Conservation (phyloP, 768 basidiomycete species). For the Rhodocollybia butyracea region DNA sequence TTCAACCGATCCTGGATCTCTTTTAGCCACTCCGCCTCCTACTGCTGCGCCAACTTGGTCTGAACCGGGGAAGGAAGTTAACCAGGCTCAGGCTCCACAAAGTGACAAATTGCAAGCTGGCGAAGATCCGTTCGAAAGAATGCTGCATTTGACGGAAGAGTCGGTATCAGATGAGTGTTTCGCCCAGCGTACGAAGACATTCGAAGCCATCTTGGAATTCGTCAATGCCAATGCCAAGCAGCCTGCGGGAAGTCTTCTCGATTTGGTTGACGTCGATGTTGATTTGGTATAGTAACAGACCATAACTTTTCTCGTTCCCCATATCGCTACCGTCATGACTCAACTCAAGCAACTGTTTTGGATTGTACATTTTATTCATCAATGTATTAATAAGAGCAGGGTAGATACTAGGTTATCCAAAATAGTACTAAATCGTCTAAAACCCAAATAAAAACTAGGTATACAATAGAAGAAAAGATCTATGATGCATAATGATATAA, state of each 20-base stretch:
- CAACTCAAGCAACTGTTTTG: no score
- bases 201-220: constrained; percentile 64
- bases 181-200: constrained; percentile 64
- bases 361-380: no score
- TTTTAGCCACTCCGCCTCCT: not conserved
- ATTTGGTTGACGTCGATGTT: constrained; percentile 46
- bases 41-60: not conserved
- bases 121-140: constrained; percentile 24
- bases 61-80: not conserved
- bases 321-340: no score
- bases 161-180: constrained; percentile 46
- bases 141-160: constrained; percentile 15
- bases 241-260: constrained; percentile 59
- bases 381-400: no score
- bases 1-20: not conserved
- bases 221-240: constrained; percentile 64
- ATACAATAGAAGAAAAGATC: not conserved
- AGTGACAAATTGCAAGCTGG: constrained; percentile 13
- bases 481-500: not conserved
- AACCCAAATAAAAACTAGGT: no score
- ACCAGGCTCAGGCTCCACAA: not conserved
- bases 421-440: no score
- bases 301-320: no score
- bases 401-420: no score
- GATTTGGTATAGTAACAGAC: not conserved